Conservation (phyloP, 2,329 filamentous ascomycete genomes). For the Nemania sp. region DNA sequence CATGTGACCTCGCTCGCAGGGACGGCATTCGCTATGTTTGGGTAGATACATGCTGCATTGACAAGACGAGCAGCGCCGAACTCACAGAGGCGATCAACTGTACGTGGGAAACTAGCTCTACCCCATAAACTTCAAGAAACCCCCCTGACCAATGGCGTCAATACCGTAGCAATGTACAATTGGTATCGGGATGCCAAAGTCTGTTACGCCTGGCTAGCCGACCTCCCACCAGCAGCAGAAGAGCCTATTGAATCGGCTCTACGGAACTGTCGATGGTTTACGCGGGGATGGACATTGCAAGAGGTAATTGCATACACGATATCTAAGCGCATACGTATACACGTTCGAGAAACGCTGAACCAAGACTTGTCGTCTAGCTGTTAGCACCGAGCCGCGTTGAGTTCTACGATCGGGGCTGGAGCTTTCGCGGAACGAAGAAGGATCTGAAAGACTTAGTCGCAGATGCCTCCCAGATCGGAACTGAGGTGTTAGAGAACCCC, state of each 20-base stretch:
- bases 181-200: conserved; percentile 26
- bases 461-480: not conserved
- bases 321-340: not conserved
- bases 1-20: not conserved
- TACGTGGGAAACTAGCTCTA: not conserved
- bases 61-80: conserved; percentile 24
- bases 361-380: not conserved
- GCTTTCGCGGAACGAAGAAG: not conserved
- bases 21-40: conserved; percentile 10
- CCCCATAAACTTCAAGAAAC: not conserved
- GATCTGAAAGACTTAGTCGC: conserved; percentile 8
- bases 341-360: not conserved
- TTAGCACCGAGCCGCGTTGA: conserved; percentile 37
- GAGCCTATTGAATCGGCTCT: conserved; percentile 4
- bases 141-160: not conserved
- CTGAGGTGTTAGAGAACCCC: not conserved
- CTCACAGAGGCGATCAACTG: conserved; percentile 30
- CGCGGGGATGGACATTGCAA: conserved; percentile 38
- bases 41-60: conserved; percentile 31
- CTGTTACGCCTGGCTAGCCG: conserved; percentile 24
- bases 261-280: conserved; percentile 25
- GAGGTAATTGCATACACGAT: conserved; percentile 35
- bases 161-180: conserved; percentile 13
- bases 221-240: not conserved
- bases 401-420: conserved; percentile 43